Evolutionary conservation across 2,329 filamentous ascomycete genomes (phyloP).

Genomic region (Trichoderma hamatum): DNA sequence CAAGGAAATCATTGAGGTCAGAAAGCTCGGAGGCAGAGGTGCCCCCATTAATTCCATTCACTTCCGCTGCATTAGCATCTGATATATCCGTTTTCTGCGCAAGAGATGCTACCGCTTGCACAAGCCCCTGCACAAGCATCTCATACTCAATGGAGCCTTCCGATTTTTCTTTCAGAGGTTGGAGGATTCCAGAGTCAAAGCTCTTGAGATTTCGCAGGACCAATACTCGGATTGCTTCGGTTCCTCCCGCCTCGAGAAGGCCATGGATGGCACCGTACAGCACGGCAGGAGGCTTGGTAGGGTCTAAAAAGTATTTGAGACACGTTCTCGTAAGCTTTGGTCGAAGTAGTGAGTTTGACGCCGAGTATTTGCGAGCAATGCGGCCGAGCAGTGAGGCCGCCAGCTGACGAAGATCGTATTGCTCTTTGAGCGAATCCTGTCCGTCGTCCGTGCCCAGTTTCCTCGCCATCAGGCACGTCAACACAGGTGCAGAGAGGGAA

Average conservation of each 20-base stretch:
- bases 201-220: slow-evolving; percentile 59
- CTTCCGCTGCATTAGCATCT: slow-evolving; percentile 39
- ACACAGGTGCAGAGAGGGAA: slow-evolving; percentile 77
- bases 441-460: slow-evolving; percentile 67
- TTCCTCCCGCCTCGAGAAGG: slow-evolving; percentile 73
- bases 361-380: slow-evolving; percentile 79
- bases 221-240: slow-evolving; percentile 60
- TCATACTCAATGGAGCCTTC: slow-evolving; percentile 56
- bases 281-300: slow-evolving; percentile 76
- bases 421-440: slow-evolving; percentile 56
- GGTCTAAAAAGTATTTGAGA: slow-evolving; percentile 88
- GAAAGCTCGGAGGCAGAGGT: slow-evolving; percentile 43
- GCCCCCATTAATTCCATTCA: slow-evolving; percentile 48
- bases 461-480: slow-evolving; percentile 83
- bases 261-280: slow-evolving; percentile 89
- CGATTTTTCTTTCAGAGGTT: slow-evolving; percentile 55
- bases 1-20: slow-evolving; percentile 58
- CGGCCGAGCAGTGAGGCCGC: slow-evolving; percentile 79
- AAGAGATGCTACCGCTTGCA: slow-evolving; percentile 56
- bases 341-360: slow-evolving; percentile 78
- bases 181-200: slow-evolving; percentile 57
- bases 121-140: slow-evolving; percentile 58
- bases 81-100: slow-evolving; percentile 38
- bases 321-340: slow-evolving; percentile 91
- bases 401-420: slow-evolving; percentile 83